phyloP scores from a whole-genome alignment of 2,329 filamentous ascomycete genomes.

The Aspergillus caelatus region DNA sequence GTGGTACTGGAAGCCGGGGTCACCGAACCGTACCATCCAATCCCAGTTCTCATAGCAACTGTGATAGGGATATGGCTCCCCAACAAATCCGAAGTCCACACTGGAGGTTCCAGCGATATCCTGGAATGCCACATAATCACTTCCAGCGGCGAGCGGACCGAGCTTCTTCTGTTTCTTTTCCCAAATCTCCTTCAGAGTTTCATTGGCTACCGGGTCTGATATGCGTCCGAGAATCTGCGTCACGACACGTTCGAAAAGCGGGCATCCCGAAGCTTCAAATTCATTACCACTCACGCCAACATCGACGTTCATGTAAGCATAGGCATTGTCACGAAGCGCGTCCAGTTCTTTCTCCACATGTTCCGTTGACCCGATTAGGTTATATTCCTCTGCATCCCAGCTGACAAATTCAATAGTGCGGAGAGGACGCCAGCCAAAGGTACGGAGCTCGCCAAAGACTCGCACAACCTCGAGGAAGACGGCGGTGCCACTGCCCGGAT shows the following conservation, averaged over 20 bases:
- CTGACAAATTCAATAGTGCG: slow-evolving; percentile 97
- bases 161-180: slow-evolving; percentile 62
- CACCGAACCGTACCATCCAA: slow-evolving; percentile 78
- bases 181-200: slow-evolving; percentile 76
- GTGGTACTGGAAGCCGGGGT: slow-evolving; percentile 84
- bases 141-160: slow-evolving; percentile 70
- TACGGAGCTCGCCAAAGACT: slow-evolving; percentile 77
- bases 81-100: slow-evolving; percentile 79
- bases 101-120: slow-evolving; percentile 86
- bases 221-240: slow-evolving; percentile 74
- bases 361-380: slow-evolving; percentile 90
- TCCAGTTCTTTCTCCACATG: slow-evolving; percentile 86
- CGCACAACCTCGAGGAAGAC: slow-evolving; percentile 87
- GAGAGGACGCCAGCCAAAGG: slow-evolving; percentile 82
- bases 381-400: slow-evolving; percentile 94
- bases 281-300: slow-evolving; percentile 74
- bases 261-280: slow-evolving; percentile 79
- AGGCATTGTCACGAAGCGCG: slow-evolving; percentile 69
- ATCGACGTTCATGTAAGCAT: slow-evolving; percentile 91
- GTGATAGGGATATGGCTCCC: slow-evolving; percentile 69
- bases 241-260: slow-evolving; percentile 74
- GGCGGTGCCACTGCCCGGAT: slow-evolving; percentile 86
- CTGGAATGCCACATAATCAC: slow-evolving; percentile 90
- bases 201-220: slow-evolving; percentile 70
- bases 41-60: slow-evolving; percentile 89